Conservation (phyloP, 768 basidiomycete genomes). For the Galerina marginata region DNA sequence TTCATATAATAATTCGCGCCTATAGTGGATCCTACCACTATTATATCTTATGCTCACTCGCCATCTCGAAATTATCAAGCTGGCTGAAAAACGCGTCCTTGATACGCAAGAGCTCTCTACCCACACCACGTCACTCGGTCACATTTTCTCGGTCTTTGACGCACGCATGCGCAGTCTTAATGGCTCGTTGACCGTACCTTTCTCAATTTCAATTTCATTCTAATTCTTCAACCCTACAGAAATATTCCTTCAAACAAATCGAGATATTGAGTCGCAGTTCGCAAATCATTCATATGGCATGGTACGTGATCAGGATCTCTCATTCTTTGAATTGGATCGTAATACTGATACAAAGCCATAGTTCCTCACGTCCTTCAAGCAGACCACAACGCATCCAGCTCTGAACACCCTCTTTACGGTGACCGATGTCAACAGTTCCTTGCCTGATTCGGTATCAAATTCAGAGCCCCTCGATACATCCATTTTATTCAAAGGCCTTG, state of each 20-base stretch:
- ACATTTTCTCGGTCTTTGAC: slow-evolving; percentile 8
- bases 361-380: slow-evolving; percentile 14
- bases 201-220: background rate
- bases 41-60: background rate
- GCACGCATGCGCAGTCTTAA: slow-evolving; percentile 6
- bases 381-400: background rate
- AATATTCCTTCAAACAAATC: slow-evolving; percentile 9
- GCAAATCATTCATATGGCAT: slow-evolving; percentile 8
- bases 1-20: background rate
- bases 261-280: slow-evolving; percentile 7
- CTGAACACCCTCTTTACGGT: slow-evolving; percentile 5
- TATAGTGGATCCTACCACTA: slow-evolving; percentile 12
- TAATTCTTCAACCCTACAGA: background rate
- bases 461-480: background rate
- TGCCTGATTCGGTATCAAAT: background rate
- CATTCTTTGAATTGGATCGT: background rate
- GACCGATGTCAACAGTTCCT: background rate
- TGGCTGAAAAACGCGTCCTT: slow-evolving; percentile 2
- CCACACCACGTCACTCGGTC: background rate
- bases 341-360: background rate
- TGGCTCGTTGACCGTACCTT: background rate
- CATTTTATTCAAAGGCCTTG: slow-evolving; percentile 7
- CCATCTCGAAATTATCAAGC: slow-evolving; percentile 3
- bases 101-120: background rate
- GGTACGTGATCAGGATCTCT: background rate